Conservation (phyloP, 1,139 yeast species). For the Kodamaea fungicola region DNA sequence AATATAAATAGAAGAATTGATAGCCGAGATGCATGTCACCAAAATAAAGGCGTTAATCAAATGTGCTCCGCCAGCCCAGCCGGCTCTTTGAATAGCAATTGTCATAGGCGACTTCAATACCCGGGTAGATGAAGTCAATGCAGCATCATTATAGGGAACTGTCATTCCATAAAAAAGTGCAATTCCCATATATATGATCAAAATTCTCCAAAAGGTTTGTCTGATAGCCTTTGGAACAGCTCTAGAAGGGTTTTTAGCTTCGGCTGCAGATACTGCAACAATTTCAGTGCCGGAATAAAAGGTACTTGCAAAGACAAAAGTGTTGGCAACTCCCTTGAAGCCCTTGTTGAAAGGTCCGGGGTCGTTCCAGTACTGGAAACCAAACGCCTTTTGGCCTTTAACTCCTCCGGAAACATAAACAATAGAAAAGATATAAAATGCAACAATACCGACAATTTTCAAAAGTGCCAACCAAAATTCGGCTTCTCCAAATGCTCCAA, state of each 20-base stretch:
- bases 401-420: constrained; percentile 69
- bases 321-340: constrained; percentile 56
- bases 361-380: constrained; percentile 48
- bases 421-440: constrained; percentile 57
- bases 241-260: constrained; percentile 50
- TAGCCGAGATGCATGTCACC: constrained; percentile 51
- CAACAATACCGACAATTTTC: constrained; percentile 53
- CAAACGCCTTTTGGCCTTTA: constrained; percentile 48
- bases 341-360: constrained; percentile 44
- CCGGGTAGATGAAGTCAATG: constrained; percentile 20
- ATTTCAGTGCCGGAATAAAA: constrained; percentile 59
- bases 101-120: constrained; percentile 43
- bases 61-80: constrained; percentile 49
- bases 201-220: constrained; percentile 53
- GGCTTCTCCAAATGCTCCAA: constrained; percentile 61
- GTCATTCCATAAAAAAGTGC: constrained; percentile 53
- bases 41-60: constrained; percentile 50
- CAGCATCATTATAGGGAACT: constrained; percentile 49
- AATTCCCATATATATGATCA: constrained; percentile 53
- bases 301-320: constrained; percentile 67
- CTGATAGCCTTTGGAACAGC: constrained; percentile 59
- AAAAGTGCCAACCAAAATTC: constrained; percentile 62
- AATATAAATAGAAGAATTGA: constrained; percentile 51
- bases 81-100: constrained; percentile 42
- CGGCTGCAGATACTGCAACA: constrained; percentile 55